These are phyloP conservation scores for Escallonia herrerae DNA, from an alignment of 129 eudicot genomes.

Conservation along the genomic window DNA sequence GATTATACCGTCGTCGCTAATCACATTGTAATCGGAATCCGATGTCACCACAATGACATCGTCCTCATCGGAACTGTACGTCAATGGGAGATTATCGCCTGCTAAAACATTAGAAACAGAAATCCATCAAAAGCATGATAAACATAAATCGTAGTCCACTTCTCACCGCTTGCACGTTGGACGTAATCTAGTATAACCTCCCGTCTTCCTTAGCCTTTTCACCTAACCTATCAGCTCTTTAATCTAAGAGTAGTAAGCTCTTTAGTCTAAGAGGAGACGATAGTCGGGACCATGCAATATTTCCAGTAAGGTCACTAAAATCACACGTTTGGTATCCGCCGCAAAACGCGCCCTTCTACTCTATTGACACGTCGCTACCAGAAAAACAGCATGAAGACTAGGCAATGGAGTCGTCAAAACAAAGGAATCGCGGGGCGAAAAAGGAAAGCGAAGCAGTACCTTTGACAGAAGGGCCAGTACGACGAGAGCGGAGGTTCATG, in stretches of 20 bases:
- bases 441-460: slow-evolving; percentile 14
- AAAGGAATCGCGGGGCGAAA: neutral
- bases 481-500: slow-evolving; percentile 29
- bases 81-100: slow-evolving; percentile 24
- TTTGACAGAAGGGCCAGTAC: slow-evolving; percentile 16
- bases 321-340: too few relatives aligned
- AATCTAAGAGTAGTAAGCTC: neutral
- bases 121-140: neutral
- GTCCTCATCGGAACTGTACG: slow-evolving; percentile 25
- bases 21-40: slow-evolving; percentile 25
- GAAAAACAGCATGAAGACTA: neutral
- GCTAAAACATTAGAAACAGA: slow-evolving; percentile 1
- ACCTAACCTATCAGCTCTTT: neutral
- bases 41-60: neutral
- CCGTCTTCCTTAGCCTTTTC: too few relatives aligned
- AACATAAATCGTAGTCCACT: neutral
- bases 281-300: neutral
- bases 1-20: slow-evolving; percentile 17
- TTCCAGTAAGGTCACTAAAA: too few relatives aligned
- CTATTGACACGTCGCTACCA: too few relatives aligned
- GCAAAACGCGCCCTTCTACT: too few relatives aligned
- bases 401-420: neutral
- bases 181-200: too few relatives aligned
- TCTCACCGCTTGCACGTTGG: too few relatives aligned
- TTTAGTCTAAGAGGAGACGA: too few relatives aligned